These are phyloP conservation scores for Candida xiaguanensis DNA, from an alignment of 805 yeast species.

Conservation along the genomic window DNA sequence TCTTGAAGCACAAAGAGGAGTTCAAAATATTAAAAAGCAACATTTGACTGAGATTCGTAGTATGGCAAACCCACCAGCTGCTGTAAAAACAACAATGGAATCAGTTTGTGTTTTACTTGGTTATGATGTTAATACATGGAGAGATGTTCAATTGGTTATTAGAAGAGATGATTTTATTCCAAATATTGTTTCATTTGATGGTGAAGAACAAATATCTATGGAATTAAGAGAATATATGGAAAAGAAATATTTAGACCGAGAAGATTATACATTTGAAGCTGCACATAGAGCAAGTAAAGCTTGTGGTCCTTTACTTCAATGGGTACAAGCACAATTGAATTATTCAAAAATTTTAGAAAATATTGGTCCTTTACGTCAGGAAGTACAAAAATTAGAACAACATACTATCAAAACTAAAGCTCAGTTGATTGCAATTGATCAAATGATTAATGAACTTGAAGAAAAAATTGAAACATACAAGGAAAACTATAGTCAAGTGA, in stretches of 20 bases:
- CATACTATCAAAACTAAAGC: slow-evolving; percentile 62
- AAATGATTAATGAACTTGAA: slow-evolving; percentile 76
- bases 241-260: slow-evolving; percentile 52
- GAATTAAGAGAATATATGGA: slow-evolving; percentile 58
- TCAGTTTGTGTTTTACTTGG: slow-evolving; percentile 86
- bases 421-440: slow-evolving; percentile 69
- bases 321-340: slow-evolving; percentile 89
- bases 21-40: slow-evolving; percentile 87
- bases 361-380: slow-evolving; percentile 70
- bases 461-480: slow-evolving; percentile 66
- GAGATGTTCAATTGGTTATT: slow-evolving; percentile 76
- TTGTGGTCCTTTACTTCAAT: slow-evolving; percentile 84
- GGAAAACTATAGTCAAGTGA: slow-evolving; percentile 63
- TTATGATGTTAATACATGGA: slow-evolving; percentile 63
- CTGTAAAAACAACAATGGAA: slow-evolving; percentile 81
- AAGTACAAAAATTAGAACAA: slow-evolving; percentile 56
- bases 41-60: slow-evolving; percentile 87
- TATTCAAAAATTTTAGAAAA: slow-evolving; percentile 67
- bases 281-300: slow-evolving; percentile 92
- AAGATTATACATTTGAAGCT: slow-evolving; percentile 64
- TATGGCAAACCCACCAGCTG: slow-evolving; percentile 86
- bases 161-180: slow-evolving; percentile 85
- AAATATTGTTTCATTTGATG: slow-evolving; percentile 71
- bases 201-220: slow-evolving; percentile 52
- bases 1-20: slow-evolving; percentile 79